Evolutionary conservation across 106 monocot species (phyloP), one percentile per base, ranked within the genome.

Genomic region (Dactylorhiza incarnata): DNA sequence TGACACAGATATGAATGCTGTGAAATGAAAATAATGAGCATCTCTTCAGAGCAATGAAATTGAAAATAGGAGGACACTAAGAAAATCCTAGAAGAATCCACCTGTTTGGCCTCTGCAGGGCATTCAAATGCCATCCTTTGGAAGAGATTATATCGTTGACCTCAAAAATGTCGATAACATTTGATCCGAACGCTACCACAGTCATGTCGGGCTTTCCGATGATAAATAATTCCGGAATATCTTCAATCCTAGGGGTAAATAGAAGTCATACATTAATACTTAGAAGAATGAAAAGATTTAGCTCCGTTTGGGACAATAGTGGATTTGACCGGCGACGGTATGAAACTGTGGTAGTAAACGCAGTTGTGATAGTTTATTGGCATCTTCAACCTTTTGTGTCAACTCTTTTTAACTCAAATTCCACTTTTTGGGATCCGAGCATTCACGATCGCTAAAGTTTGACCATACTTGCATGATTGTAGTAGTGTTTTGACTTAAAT

Each of bases 1-100:
- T 97, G 77, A 91, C 89, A 72, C 94, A 97, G 46, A 97, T 94
- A 78, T 97, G 97, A 78, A 97, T 73, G 80, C 97, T 97, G 94
- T 5, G 71, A 22, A 43, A 66, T 8, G 7, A 29, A 44, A 44
- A 68, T 13, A 46, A 4, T 23, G 19, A 46, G 67, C 12, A 47
- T 25, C 68, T 2, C 1, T 50, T 74, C 13, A 71, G 74, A 19
- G 16, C 8, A 23, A 13, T 15, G n/a, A 69, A 69, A 69, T 4
- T 37, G 10, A 25, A 25, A 53, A 6, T 72, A 76, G 26, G 23
- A 54, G 43, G 53, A 7, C 16, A 69, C 45, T 16, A n/a, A 66
- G 52, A 12, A 13, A 20, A 23, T 5, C 5, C n/a, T 9, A 9
- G 15, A 16, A 19, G 19, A 43, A 55, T 55, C 73, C 76, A 87